phyloP scores from a whole-genome alignment of 1,284 basidiomycete genomes.

The Hymenochaete sp. region DNA sequence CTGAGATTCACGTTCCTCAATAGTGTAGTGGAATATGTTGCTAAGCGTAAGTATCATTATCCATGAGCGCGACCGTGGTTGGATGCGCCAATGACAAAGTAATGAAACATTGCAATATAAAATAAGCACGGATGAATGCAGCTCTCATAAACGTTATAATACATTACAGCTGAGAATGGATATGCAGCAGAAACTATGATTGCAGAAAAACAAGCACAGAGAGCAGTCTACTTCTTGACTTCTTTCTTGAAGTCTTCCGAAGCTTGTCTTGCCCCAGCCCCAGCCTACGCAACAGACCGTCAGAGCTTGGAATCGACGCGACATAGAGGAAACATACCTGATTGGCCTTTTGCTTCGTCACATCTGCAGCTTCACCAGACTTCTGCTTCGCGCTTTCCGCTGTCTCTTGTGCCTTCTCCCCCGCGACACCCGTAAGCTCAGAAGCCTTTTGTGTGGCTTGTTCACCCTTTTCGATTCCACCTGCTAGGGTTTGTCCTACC shows the following conservation, averaged over 20 bases:
- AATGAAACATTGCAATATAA: neutral
- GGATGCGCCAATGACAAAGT: neutral
- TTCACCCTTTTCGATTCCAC: slow-evolving; percentile 57
- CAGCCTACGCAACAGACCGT: neutral
- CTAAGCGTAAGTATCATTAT: slow-evolving; percentile 54
- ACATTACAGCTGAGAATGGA: neutral
- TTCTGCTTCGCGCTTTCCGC: slow-evolving; percentile 32
- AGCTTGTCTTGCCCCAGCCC: slow-evolving; percentile 27
- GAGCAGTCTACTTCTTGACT: slow-evolving; percentile 33
- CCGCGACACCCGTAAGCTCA: slow-evolving; percentile 29
- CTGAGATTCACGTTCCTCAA: slow-evolving; percentile 56
- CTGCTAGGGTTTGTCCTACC: slow-evolving; percentile 50
- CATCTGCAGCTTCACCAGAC: slow-evolving; percentile 25
- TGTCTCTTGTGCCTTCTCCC: slow-evolving; percentile 30
- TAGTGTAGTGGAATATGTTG: slow-evolving; percentile 43
- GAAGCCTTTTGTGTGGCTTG: slow-evolving; percentile 47
- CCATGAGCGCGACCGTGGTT: neutral
- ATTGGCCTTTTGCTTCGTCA: slow-evolving; percentile 29
- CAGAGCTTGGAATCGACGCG: slow-evolving; percentile 12
- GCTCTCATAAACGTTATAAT: neutral
- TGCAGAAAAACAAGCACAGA: neutral
- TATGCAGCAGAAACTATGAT: neutral
- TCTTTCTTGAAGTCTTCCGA: slow-evolving; percentile 39
- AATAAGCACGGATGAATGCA: neutral
- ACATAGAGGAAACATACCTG: no score